These are phyloP conservation scores for Beta vulgaris DNA, from an alignment of 148 eudicot genomes.

Conservation along the genomic window DNA sequence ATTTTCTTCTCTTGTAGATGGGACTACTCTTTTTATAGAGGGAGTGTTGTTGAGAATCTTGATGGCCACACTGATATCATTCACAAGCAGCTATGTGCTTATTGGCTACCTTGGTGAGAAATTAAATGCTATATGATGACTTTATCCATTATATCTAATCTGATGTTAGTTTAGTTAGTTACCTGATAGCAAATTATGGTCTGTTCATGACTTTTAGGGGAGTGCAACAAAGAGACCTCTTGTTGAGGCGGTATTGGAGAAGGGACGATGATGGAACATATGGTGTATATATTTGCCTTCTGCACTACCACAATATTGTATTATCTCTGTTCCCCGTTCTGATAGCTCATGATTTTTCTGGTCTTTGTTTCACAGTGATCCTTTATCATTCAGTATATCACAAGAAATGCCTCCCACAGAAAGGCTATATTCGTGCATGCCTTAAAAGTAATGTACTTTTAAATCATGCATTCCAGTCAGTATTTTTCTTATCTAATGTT, in stretches of 20 bases:
- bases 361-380: slow-evolving; percentile 46
- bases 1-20: slow-evolving; percentile 44
- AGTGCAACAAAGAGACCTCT: slow-evolving; percentile 60
- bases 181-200: neutral
- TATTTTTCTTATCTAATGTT: neutral
- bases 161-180: neutral
- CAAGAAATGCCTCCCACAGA: slow-evolving; percentile 57
- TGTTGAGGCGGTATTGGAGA: slow-evolving; percentile 71
- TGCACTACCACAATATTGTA: neutral
- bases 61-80: slow-evolving; percentile 75
- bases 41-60: slow-evolving; percentile 64
- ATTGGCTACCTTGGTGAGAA: slow-evolving; percentile 66
- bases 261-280: slow-evolving; percentile 81
- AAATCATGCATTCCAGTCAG: neutral
- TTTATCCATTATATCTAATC: neutral
- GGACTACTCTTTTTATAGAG: slow-evolving; percentile 63
- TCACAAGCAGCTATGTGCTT: slow-evolving; percentile 50
- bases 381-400: slow-evolving; percentile 68
- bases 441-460: slow-evolving; percentile 70
- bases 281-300: slow-evolving; percentile 32
- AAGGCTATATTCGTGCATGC: slow-evolving; percentile 60
- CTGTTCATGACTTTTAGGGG: slow-evolving; percentile 40
- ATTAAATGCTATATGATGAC: neutral
- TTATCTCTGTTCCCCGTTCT: neutral
- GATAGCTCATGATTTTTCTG: neutral